Conservation (phyloP, 306 rosid species). For the Prunus mongolica region DNA sequence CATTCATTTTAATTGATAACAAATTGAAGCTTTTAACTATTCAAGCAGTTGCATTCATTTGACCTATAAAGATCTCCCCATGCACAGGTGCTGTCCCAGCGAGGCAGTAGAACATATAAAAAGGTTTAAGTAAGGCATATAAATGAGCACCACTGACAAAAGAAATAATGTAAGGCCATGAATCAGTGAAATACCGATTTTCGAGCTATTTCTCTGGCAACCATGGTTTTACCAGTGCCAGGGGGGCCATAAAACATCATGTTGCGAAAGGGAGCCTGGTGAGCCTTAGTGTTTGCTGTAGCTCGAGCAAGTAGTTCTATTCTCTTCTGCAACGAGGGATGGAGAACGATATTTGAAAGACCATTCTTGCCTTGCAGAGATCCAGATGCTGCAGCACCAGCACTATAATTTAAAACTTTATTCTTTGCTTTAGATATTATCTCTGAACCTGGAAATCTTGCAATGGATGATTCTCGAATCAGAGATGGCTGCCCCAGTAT, state of each 20-base stretch:
- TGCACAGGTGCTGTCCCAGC: neutral
- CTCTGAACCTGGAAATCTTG: slow-evolving; percentile 78
- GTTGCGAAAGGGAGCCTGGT: slow-evolving; percentile 96
- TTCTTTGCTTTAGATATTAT: slow-evolving; percentile 61
- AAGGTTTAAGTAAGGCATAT: neutral
- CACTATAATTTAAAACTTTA: slow-evolving; percentile 47
- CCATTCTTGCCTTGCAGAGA: slow-evolving; percentile 46
- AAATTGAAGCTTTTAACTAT: neutral
- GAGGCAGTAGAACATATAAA: neutral
- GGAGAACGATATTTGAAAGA: slow-evolving; percentile 75
- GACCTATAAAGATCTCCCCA: neutral
- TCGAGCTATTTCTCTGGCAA: slow-evolving; percentile 93
- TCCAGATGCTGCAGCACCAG: slow-evolving; percentile 43
- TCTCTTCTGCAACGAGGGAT: slow-evolving; percentile 83
- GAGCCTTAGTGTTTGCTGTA: slow-evolving; percentile 86
- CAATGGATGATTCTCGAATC: slow-evolving; percentile 92
- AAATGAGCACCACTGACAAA: neutral
- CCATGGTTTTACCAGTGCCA: slow-evolving; percentile 99
- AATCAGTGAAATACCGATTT: slow-evolving; percentile 59
- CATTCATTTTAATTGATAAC: neutral
- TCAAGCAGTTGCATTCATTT: neutral
- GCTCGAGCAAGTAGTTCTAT: slow-evolving; percentile 91
- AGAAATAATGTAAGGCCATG: neutral
- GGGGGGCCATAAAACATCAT: slow-evolving; percentile 99
- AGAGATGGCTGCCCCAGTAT: slow-evolving; percentile 97